Evolutionary conservation across 2,329 filamentous ascomycete genomes (phyloP), one percentile per base, ranked within the genome.

Genomic region (Diplocarpon mali): DNA sequence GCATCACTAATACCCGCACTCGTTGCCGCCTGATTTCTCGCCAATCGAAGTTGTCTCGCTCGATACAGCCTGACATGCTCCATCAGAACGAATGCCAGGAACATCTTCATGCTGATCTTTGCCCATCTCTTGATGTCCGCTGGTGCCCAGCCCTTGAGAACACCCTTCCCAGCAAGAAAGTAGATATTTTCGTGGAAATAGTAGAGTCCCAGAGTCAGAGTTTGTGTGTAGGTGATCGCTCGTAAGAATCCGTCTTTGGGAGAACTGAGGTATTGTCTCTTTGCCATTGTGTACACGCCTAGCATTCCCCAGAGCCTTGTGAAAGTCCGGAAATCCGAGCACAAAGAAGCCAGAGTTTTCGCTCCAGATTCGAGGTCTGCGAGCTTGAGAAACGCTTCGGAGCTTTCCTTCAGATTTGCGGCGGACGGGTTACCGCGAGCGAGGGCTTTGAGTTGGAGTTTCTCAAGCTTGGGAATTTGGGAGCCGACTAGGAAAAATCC

Each of bases 171-270:
- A 41, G 45, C 45, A n/a, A 47, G 37, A 16, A 44, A 47, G 14
- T 47, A 47, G 7, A 35, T 37, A 35, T 47, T 47, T 31, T 47
- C 45, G 17, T 47, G 44, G 9, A 47, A 12, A 20, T 44, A 47
- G 20, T 47, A 47, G 11, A n/a, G 27, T 2, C 45, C 45, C 16
- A 47, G 27, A 1, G 32, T 12, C 12, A 44, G 24, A 2, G 45
- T 44, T 32, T 47, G 45, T 5, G 17, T 29, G 16, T 36, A 40
- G 1, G 35, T 27, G 7, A 47, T 38, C 15, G 32, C 45, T 12
- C 29, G 14, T 8, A 44, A 12, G 3, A 47, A 20, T 6, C n/a
- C 13, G 15, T 47, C 45, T 28, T 38, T 44, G 15, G 41, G 40
- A 17, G 45, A 40, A 27, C 37, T 28, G 12, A 44, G n/a, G 28